Percentiles rank a stretch among this genome's conserved stretches.
Conservation (phyloP, 768 basidiomycete species). For the Astraeus odoratus region DNA sequence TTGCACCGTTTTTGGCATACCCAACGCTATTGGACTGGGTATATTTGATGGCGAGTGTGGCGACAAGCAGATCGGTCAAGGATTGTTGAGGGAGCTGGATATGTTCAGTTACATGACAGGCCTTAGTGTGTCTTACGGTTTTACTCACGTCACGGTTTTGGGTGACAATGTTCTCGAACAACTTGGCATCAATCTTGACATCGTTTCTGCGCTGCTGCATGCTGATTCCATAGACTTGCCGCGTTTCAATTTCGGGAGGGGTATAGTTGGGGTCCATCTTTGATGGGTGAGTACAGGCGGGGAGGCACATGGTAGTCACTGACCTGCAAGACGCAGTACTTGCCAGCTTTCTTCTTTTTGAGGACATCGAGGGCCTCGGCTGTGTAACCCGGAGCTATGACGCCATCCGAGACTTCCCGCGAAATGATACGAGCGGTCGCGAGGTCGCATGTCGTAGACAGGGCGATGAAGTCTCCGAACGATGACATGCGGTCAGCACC, state of each 20-base stretch:
- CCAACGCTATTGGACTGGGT: conserved; percentile 99
- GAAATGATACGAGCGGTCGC: conserved; percentile 96
- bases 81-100: conserved; percentile 67
- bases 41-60: conserved; percentile 95
- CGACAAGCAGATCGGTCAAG: conserved; percentile 88
- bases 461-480: conserved; percentile 97
- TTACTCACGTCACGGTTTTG: conserved; percentile 67
- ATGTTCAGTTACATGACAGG: not conserved
- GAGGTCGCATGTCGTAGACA: conserved; percentile 88
- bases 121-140: not conserved
- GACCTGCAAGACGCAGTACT: conserved; percentile 96
- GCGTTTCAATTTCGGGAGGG: conserved; percentile 79
- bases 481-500: conserved; percentile 99
- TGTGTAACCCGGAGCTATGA: conserved; percentile 93
- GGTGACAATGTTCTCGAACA: conserved; percentile 87
- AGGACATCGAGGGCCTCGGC: conserved; percentile 84
- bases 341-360: conserved; percentile 94
- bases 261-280: conserved; percentile 86
- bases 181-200: conserved; percentile 68
- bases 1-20: conserved; percentile 86
- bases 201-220: conserved; percentile 91
- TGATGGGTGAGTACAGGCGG: conserved; percentile 8
- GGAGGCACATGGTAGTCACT: conserved; percentile 2
- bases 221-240: conserved; percentile 90
- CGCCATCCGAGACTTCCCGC: conserved; percentile 97